Conservation (phyloP, 2,329 filamentous ascomycete species). For the Diaporthe sp. region DNA sequence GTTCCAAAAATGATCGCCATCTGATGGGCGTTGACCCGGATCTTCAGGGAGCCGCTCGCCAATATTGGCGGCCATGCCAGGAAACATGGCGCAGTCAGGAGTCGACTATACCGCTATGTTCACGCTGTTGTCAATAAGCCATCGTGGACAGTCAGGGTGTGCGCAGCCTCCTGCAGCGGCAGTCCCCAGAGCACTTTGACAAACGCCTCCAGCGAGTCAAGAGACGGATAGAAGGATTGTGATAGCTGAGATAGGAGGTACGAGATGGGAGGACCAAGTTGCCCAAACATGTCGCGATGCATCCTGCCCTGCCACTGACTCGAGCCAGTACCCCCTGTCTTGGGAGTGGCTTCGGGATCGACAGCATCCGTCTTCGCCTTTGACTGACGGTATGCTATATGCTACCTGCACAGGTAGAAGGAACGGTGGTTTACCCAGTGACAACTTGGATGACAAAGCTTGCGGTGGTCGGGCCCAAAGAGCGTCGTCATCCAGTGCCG, state of each 20-base stretch:
- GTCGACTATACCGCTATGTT: neutral
- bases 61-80: neutral
- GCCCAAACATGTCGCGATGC: slow-evolving; percentile 18
- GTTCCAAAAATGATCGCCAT: neutral
- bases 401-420: neutral
- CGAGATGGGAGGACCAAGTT: neutral
- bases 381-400: neutral
- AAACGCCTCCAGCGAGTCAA: neutral
- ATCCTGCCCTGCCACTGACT: slow-evolving; percentile 10
- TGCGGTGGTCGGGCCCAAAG: neutral
- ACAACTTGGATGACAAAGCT: slow-evolving; percentile 3
- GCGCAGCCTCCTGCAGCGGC: neutral
- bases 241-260: neutral
- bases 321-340: slow-evolving; percentile 9
- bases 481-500: slow-evolving; percentile 17
- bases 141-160: neutral
- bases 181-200: neutral
- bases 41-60: neutral
- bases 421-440: neutral
- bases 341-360: slow-evolving; percentile 22
- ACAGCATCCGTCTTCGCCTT: slow-evolving; percentile 9
- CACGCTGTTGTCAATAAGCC: neutral
- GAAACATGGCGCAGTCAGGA: neutral
- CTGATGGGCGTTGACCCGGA: neutral
- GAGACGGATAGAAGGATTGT: neutral